These are phyloP conservation scores for Abelmoschus esculentus DNA, from an alignment of 345 rosid genomes.

Conservation along the genomic window DNA sequence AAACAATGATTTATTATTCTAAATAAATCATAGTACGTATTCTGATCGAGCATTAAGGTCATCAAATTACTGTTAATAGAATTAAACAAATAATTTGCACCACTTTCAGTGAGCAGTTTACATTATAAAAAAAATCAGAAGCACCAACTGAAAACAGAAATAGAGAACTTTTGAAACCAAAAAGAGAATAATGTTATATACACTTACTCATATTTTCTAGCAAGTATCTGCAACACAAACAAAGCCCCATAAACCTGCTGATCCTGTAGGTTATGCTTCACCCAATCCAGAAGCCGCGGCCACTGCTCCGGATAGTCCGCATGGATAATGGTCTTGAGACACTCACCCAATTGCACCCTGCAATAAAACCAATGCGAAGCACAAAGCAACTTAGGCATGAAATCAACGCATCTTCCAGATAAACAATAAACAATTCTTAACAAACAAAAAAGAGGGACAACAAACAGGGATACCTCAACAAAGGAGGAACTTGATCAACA, in stretches of 20 bases:
- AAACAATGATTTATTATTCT: not conserved
- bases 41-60: not conserved
- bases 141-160: not conserved
- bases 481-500: conserved; percentile 77
- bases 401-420: not conserved
- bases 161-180: not conserved
- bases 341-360: conserved; percentile 97
- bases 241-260: conserved; percentile 91
- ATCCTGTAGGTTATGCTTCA: conserved; percentile 74
- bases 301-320: conserved; percentile 99
- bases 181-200: not conserved
- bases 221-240: conserved; percentile 83
- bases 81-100: not conserved
- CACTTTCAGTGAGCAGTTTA: not conserved
- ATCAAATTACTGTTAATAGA: not conserved
- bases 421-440: conserved; percentile 12
- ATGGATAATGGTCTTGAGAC: conserved; percentile 88
- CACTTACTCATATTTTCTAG: conserved; percentile 94
- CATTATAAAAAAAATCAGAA: not conserved
- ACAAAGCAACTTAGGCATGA: not conserved
- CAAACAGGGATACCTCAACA: conserved; percentile 55
- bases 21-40: too few species aligned
- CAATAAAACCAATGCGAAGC: not conserved
- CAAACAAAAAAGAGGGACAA: not conserved
- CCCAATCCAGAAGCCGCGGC: conserved; percentile 95